Base-by-base conservation (phyloP, 352 stramenopile species). In the Globisporangium viniferum region DNA sequence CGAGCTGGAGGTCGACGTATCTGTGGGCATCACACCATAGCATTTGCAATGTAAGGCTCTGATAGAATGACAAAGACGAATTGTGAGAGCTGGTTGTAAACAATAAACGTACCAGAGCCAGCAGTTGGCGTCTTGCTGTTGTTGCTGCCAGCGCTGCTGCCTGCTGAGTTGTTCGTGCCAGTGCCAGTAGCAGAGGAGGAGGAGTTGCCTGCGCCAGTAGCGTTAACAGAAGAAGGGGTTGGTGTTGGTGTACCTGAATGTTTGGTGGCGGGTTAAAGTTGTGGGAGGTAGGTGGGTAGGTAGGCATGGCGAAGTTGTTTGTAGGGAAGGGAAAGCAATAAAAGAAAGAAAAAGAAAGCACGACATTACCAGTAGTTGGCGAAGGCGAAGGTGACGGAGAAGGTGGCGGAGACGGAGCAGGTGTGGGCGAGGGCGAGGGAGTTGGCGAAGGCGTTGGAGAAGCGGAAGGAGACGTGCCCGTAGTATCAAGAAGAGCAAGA, bases 211-310 rank as follows among this genome's bases (percentile, higher is more conserved):
- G 62, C 49, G 49, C 44, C 48, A 67, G 46, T 67, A 48, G 36
- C 2, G 33, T 51, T 41, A 60, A 54, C n/a, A 67, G 62, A 48
- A 48, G 46, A 59, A 24, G 36, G 24, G 36, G 49, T 67, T 61
- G 62, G 62, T 66, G 64, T 58, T 54, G 62, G 62, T 66, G 64
- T 66, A 53, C 39, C 59, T 65, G 41, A 59, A 59, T 27, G 59
- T 39, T 59, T 59, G 31, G 8, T 33, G 54, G 18, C 22, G 29
- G 33, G 36, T 24, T 27, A 54, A 22, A 5, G 46, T 59, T 59
- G 15, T 41, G 27, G 24, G 54, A 59, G 7, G 7, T 55, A 55
- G 20, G 24, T 64, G 22, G 58, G 41, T 12, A 41, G 20, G 31
- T 36, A 62, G 35, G 5, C 62, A 64, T 14, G 15, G 5, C n/a